These are phyloP conservation scores for Cardamine chenopodiifolia DNA, from an alignment of 345 rosid genomes.

Conservation along the genomic window DNA sequence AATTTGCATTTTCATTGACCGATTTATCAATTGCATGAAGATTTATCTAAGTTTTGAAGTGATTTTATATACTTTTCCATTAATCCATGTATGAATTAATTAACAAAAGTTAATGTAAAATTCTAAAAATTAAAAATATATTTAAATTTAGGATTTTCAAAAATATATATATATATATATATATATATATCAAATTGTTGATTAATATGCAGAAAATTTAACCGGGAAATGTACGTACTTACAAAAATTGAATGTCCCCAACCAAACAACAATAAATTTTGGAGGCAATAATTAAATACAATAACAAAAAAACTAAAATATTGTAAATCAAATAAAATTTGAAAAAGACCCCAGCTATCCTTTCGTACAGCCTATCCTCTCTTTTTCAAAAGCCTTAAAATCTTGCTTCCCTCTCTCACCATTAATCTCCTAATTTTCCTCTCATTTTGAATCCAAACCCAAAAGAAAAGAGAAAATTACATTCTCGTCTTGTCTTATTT, in stretches of 20 bases:
- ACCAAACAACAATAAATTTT: slow-evolving; percentile 37
- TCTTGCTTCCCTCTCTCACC: neutral
- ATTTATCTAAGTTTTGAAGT: neutral
- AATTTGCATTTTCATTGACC: neutral
- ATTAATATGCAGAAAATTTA: neutral
- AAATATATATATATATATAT: neutral
- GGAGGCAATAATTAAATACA: slow-evolving; percentile 30
- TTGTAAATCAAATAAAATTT: neutral
- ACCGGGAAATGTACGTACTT: slow-evolving; percentile 10
- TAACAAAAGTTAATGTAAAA: neutral
- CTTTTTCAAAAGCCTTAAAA: slow-evolving; percentile 36
- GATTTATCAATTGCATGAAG: neutral
- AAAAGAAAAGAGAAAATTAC: slow-evolving; percentile 7
- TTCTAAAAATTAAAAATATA: neutral
- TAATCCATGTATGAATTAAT: neutral
- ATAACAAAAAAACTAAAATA: neutral
- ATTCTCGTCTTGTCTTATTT: neutral
- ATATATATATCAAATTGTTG: neutral
- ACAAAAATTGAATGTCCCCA: slow-evolving; percentile 34
- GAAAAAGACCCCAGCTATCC: slow-evolving; percentile 16
- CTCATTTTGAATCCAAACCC: neutral
- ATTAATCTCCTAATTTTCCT: neutral
- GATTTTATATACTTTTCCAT: neutral
- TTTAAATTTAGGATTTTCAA: neutral
- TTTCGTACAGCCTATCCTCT: slow-evolving; percentile 9